Evolutionary conservation across 768 basidiomycete species (phyloP).

Genomic region (Termitomyces sp.): DNA sequence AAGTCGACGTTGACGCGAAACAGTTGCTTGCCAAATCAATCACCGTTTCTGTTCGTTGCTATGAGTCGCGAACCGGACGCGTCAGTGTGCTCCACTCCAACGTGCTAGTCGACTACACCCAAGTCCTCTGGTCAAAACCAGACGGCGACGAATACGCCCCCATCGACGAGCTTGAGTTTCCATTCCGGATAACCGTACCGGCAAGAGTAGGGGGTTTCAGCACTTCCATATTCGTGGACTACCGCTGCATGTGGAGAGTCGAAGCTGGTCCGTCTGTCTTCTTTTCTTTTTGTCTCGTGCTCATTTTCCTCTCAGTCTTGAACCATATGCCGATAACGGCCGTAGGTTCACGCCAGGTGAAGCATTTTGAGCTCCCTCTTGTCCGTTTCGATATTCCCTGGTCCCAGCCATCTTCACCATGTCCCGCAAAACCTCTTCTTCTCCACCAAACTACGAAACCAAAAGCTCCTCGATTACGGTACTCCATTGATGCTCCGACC

Average conservation of each 20-base stretch:
- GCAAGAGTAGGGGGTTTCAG: constrained; percentile 58
- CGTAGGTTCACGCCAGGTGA: constrained; percentile 64
- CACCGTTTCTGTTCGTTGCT: constrained; percentile 75
- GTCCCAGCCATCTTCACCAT: constrained; percentile 29
- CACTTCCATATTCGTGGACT: constrained; percentile 70
- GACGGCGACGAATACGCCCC: constrained; percentile 51
- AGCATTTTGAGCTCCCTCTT: constrained; percentile 69
- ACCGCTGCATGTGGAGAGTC: constrained; percentile 76
- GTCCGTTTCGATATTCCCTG: constrained; percentile 62
- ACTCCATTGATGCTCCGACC: constrained; percentile 50
- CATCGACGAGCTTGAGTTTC: constrained; percentile 60
- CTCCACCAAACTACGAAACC: constrained; percentile 45
- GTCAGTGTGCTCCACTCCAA: constrained; percentile 55
- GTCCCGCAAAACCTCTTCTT: constrained; percentile 31
- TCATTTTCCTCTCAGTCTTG: constrained; percentile 44
- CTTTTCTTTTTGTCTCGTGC: constrained; percentile 10
- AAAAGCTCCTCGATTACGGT: constrained; percentile 54
- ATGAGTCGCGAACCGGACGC: constrained; percentile 68
- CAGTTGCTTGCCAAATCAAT: constrained; percentile 62
- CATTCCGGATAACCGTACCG: constrained; percentile 71
- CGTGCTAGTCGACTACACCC: constrained; percentile 61
- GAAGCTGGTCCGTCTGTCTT: constrained; percentile 60
- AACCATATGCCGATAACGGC: constrained; percentile 59
- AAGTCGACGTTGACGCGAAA: constrained; percentile 65
- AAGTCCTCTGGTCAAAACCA: constrained; percentile 66